phyloP scores from a whole-genome alignment of 805 yeast genomes.

The Spathaspora boniae region DNA sequence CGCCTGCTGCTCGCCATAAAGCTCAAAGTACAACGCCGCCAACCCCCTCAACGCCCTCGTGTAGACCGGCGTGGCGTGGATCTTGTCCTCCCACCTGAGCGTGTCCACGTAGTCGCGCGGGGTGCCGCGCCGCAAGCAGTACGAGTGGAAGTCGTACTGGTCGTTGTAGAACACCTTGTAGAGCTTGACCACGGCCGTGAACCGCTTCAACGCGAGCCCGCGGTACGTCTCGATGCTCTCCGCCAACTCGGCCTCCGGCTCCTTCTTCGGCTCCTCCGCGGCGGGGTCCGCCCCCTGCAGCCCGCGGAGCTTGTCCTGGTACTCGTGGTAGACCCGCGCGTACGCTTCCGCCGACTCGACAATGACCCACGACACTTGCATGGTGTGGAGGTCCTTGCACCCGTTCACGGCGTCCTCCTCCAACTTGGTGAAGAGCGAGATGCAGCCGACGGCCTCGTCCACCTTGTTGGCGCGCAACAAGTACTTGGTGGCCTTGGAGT shows the following conservation, averaged over 20 bases:
- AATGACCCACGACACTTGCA: constrained; percentile 92
- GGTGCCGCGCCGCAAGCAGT: constrained; percentile 87
- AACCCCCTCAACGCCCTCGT: constrained; percentile 69
- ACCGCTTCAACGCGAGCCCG: constrained; percentile 82
- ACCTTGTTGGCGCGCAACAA: constrained; percentile 70
- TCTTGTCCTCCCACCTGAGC: constrained; percentile 76
- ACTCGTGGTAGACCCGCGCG: constrained; percentile 47
- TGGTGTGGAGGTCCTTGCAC: constrained; percentile 75
- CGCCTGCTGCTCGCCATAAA: constrained; percentile 21
- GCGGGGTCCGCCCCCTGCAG: constrained; percentile 10
- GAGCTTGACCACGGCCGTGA: constrained; percentile 58
- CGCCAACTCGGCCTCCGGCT: constrained; percentile 23
- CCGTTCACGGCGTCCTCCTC: constrained; percentile 83
- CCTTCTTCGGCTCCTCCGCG: constrained; percentile 27
- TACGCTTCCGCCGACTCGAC: constrained; percentile 84
- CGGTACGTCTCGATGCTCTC: constrained; percentile 45
- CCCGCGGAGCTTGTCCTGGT: constrained; percentile 16
- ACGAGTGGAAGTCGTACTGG: constrained; percentile 92
- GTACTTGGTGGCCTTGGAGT: constrained; percentile 84
- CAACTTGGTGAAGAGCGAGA: constrained; percentile 74
- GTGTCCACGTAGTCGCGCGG: constrained; percentile 76
- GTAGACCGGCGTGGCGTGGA: constrained; percentile 69
- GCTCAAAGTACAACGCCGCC: constrained; percentile 49
- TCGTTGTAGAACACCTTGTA: constrained; percentile 74
- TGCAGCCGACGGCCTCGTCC: constrained; percentile 68